Conservation (phyloP, 306 rosid species). For the Pyrus communis region DNA sequence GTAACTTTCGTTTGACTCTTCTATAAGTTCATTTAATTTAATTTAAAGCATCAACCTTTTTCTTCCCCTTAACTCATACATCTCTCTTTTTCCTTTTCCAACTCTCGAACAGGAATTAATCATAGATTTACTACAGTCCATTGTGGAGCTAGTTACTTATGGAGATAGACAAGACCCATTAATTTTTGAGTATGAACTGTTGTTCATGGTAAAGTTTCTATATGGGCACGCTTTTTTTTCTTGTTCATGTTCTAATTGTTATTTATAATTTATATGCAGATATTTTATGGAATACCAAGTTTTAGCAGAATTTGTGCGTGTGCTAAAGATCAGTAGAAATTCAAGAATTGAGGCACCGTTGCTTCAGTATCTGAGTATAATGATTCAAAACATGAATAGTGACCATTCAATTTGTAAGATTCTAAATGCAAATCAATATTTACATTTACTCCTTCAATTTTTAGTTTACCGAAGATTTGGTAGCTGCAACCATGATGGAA, state of each 20-base stretch:
- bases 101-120: constrained; percentile 49
- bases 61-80: neutral
- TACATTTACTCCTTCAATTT: constrained; percentile 1
- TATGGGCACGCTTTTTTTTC: constrained; percentile 8
- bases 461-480: neutral
- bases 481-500: neutral
- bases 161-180: constrained; percentile 76
- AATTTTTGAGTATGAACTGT: constrained; percentile 62
- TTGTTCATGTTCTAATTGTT: neutral
- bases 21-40: neutral
- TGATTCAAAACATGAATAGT: constrained; percentile 78
- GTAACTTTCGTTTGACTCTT: constrained; percentile 13
- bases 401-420: constrained; percentile 75
- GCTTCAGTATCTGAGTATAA: constrained; percentile 79
- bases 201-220: constrained; percentile 6
- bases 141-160: constrained; percentile 75
- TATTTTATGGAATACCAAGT: constrained; percentile 89
- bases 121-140: constrained; percentile 65
- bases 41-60: neutral
- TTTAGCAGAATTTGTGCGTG: constrained; percentile 63
- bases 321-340: constrained; percentile 51
- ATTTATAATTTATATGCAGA: constrained; percentile 36
- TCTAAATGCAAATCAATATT: constrained; percentile 6
- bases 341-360: constrained; percentile 65
- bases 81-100: neutral